phyloP scores from a whole-genome alignment of 2,329 filamentous ascomycete species.

The Paraphaeosphaeria minitans region DNA sequence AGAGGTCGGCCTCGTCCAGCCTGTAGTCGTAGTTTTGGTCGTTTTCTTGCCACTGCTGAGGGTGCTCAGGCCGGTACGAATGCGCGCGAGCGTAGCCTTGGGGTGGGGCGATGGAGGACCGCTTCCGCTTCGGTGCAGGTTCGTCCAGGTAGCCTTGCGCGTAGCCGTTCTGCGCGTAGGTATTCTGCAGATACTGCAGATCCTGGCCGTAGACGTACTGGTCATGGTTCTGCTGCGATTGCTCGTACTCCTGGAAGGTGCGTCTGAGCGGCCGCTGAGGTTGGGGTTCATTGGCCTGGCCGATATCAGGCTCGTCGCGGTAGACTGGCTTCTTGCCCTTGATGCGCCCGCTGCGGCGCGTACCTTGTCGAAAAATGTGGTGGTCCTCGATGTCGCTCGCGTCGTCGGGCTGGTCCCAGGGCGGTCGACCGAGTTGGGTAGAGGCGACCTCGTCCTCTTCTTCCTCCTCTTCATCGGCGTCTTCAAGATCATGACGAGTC shows the following conservation, averaged over 20 bases:
- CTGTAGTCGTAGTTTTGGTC: neutral
- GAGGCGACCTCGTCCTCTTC: neutral
- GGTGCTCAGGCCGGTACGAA: neutral
- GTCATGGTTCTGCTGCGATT: neutral
- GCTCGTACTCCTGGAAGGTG: neutral
- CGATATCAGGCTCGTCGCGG: neutral
- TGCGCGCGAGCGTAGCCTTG: neutral
- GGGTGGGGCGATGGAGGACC: neutral
- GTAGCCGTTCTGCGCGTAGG: neutral
- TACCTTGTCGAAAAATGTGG: neutral
- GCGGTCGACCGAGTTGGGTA: neutral
- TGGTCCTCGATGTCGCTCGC: conserved; percentile 2
- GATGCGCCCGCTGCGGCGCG: conserved; percentile 6
- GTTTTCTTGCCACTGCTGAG: neutral
- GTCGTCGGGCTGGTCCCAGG: neutral
- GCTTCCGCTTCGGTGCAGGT: neutral
- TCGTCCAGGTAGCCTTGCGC: neutral
- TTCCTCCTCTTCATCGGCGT: neutral
- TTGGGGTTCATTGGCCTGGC: neutral
- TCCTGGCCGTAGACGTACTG: neutral
- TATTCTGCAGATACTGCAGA: neutral
- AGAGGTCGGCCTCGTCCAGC: neutral
- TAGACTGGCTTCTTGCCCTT: conserved; percentile 5
- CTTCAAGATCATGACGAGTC: neutral
- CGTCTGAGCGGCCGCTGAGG: neutral